Evolutionary conservation across 176 grass and related monocot genomes (phyloP).

Genomic region (Poa pratensis): DNA sequence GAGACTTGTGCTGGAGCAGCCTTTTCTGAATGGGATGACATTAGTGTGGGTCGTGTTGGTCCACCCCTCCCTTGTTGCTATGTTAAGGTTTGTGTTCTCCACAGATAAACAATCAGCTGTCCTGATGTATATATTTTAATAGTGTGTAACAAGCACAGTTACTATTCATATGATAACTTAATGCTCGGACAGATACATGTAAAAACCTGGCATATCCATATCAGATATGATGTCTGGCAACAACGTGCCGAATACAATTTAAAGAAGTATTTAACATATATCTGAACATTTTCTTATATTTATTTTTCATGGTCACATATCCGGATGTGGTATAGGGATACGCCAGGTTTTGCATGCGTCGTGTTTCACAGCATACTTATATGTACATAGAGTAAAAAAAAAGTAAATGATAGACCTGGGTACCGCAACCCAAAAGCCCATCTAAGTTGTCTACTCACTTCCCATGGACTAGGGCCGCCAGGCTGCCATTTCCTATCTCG

Average conservation of each 20-base stretch:
- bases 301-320: neutral
- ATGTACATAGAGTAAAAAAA: neutral
- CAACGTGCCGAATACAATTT: neutral
- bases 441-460: neutral
- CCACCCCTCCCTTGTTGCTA: constrained; percentile 87
- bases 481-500: neutral
- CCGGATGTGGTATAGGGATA: neutral
- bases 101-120: neutral
- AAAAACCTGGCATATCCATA: neutral
- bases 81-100: constrained; percentile 62
- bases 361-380: constrained; percentile 12
- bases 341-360: neutral
- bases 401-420: neutral
- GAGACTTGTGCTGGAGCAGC: constrained; percentile 89
- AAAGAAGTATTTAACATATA: neutral
- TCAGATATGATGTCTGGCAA: neutral
- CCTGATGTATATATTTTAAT: neutral
- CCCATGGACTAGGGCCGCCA: neutral
- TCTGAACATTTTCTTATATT: neutral
- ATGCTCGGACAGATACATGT: neutral
- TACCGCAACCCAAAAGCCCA: neutral
- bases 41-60: constrained; percentile 73
- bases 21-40: constrained; percentile 77
- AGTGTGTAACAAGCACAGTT: neutral
- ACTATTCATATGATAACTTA: constrained; percentile 15